Evolutionary conservation across 1,284 basidiomycete species (phyloP).

Genomic region (Cronartium quercuum): DNA sequence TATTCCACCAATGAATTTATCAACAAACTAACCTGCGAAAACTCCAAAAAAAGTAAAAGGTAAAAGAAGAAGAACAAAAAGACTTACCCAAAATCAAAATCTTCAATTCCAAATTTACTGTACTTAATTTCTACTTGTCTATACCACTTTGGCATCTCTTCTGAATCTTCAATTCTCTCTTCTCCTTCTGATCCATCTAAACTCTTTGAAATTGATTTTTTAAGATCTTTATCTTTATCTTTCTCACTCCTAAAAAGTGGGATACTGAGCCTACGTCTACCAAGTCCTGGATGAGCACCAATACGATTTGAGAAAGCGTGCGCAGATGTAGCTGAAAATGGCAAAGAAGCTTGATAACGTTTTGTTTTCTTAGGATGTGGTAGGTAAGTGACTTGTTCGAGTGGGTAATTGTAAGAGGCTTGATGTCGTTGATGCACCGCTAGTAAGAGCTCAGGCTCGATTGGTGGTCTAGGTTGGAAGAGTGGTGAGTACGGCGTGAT

Average conservation of each 20-base stretch:
- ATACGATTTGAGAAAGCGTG: slow-evolving; percentile 44
- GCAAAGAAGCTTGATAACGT: slow-evolving; percentile 34
- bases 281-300: slow-evolving; percentile 58
- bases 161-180: slow-evolving; percentile 45
- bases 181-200: slow-evolving; percentile 46
- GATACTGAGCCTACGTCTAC: slow-evolving; percentile 52
- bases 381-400: slow-evolving; percentile 50
- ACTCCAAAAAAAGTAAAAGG: slow-evolving; percentile 1
- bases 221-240: slow-evolving; percentile 53
- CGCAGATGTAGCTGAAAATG: not conserved
- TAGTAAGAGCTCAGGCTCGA: slow-evolving; percentile 52
- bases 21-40: slow-evolving; percentile 7
- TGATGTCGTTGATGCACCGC: slow-evolving; percentile 64
- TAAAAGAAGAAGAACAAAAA: not conserved
- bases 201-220: slow-evolving; percentile 40
- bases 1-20: too few species aligned
- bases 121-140: slow-evolving; percentile 95
- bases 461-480: slow-evolving; percentile 50
- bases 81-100: slow-evolving; percentile 89
- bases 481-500: slow-evolving; percentile 56
- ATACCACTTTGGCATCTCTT: slow-evolving; percentile 69
- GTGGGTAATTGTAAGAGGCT: slow-evolving; percentile 79
- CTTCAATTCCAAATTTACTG: slow-evolving; percentile 96
- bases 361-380: slow-evolving; percentile 33
- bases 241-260: slow-evolving; percentile 78